Conservation (phyloP, 2,329 filamentous ascomycete species). For the Aspergillus pseudonomiae region DNA sequence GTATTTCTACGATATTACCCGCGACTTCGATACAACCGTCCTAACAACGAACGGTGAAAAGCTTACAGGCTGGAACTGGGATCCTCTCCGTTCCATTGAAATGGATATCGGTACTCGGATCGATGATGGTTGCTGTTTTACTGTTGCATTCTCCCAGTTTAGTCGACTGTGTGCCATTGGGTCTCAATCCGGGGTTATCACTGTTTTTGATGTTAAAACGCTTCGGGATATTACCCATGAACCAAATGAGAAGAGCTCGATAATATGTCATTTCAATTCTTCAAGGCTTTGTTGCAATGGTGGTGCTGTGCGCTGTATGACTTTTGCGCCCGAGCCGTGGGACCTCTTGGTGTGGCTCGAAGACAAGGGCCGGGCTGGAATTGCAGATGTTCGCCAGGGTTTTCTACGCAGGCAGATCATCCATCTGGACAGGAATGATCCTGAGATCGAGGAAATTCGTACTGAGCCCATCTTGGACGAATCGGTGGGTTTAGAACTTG, state of each 20-base stretch:
- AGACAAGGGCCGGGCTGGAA: constrained; percentile 62
- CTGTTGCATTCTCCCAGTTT: constrained; percentile 53
- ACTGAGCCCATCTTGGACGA: constrained; percentile 35
- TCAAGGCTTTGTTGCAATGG: constrained; percentile 70
- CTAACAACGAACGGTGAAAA: constrained; percentile 35
- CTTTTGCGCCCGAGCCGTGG: constrained; percentile 86
- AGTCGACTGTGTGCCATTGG: constrained; percentile 53
- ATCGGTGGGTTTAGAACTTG: constrained; percentile 27
- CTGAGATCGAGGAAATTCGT: constrained; percentile 36
- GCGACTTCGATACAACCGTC: constrained; percentile 30
- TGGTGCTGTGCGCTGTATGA: constrained; percentile 87
- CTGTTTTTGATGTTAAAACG: constrained; percentile 46
- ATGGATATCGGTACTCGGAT: constrained; percentile 44
- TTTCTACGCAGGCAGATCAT: constrained; percentile 50
- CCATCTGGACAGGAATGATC: constrained; percentile 38
- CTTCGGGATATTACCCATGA: constrained; percentile 29
- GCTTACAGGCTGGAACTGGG: constrained; percentile 47
- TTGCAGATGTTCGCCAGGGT: constrained; percentile 52
- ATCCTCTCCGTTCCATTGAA: constrained; percentile 40
- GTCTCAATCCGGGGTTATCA: constrained; percentile 53
- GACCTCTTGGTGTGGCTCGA: constrained; percentile 95
- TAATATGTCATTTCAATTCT: constrained; percentile 76
- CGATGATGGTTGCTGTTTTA: constrained; percentile 51
- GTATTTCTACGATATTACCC: constrained; percentile 71
- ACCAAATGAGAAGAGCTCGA: constrained; percentile 40